phyloP scores from a whole-genome alignment of 768 basidiomycete species.

The Kwoniella heveanensis region DNA sequence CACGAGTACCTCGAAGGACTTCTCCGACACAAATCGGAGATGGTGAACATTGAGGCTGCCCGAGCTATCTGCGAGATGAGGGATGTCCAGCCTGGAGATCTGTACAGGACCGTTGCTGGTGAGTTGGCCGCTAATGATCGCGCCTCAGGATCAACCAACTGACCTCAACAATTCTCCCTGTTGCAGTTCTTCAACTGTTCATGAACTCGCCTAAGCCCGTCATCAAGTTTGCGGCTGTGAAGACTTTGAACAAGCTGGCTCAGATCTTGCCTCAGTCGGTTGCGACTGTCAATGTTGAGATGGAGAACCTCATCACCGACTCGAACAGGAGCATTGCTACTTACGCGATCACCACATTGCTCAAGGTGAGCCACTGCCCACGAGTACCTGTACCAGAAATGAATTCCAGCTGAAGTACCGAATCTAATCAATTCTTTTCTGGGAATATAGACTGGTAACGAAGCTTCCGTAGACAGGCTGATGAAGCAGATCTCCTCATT shows the following conservation, averaged over 20 bases:
- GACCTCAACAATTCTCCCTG: neutral
- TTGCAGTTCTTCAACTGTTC: constrained; percentile 86
- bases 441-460: constrained; percentile 98
- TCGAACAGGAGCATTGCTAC: constrained; percentile 94
- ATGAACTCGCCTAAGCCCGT: constrained; percentile 91
- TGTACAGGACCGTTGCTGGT: constrained; percentile 88
- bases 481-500: constrained; percentile 99
- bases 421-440: no score
- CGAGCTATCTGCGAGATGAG: constrained; percentile 97
- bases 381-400: no score
- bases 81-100: constrained; percentile 71
- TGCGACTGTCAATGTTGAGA: constrained; percentile 88
- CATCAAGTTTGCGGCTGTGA: constrained; percentile 95
- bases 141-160: neutral
- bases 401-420: no score
- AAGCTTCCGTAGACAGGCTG: constrained; percentile 95
- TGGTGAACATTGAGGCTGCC: constrained; percentile 99
- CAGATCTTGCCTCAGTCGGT: constrained; percentile 83
- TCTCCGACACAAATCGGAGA: constrained; percentile 97
- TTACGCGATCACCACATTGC: constrained; percentile 95
- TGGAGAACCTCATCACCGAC: constrained; percentile 95
- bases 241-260: constrained; percentile 87
- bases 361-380: constrained; percentile 85
- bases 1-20: constrained; percentile 90
- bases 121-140: constrained; percentile 43